Conservation (phyloP, 257 asterid species). For the Lithospermum erythrorhizon region DNA sequence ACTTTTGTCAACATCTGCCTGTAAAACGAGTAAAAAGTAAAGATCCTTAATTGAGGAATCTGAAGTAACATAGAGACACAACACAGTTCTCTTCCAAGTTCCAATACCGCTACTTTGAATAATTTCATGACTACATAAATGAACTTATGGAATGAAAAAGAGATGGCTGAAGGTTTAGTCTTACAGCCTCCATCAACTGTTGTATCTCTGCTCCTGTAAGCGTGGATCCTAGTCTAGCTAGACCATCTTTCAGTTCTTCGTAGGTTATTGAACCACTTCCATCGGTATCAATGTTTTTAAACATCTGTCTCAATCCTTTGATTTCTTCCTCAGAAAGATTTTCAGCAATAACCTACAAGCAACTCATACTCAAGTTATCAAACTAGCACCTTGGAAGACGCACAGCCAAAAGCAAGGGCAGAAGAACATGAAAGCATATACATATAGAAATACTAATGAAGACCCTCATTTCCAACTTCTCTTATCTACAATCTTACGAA, state of each 20-base stretch:
- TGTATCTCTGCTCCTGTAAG: constrained; percentile 34
- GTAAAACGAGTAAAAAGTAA: background rate
- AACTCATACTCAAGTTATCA: background rate
- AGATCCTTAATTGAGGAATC: background rate
- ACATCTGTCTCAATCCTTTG: constrained; percentile 15
- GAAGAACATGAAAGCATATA: too few relatives aligned
- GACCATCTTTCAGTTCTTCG: constrained; percentile 22
- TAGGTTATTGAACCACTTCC: constrained; percentile 14
- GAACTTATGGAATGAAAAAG: too few relatives aligned
- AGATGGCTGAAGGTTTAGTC: constrained; percentile 3
- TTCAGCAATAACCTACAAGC: constrained; percentile 41
- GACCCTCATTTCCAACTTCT: too few relatives aligned
- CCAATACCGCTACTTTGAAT: too few relatives aligned
- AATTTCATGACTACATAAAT: too few relatives aligned
- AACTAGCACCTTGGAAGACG: too few relatives aligned
- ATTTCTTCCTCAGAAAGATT: constrained; percentile 34
- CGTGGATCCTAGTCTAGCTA: constrained; percentile 37
- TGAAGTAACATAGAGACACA: background rate
- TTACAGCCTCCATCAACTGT: constrained; percentile 55
- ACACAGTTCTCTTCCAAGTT: too few relatives aligned
- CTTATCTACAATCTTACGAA: too few relatives aligned
- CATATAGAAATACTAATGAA: too few relatives aligned
- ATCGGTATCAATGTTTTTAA: constrained; percentile 12
- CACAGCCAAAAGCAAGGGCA: too few relatives aligned
- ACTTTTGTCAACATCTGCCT: constrained; percentile 60